Percentiles rank a stretch among this genome's conserved stretches.
These are phyloP conservation scores for Pseudogymnoascus sp. DNA, from an alignment of 2,329 filamentous ascomycete species.

Conservation along the genomic window DNA sequence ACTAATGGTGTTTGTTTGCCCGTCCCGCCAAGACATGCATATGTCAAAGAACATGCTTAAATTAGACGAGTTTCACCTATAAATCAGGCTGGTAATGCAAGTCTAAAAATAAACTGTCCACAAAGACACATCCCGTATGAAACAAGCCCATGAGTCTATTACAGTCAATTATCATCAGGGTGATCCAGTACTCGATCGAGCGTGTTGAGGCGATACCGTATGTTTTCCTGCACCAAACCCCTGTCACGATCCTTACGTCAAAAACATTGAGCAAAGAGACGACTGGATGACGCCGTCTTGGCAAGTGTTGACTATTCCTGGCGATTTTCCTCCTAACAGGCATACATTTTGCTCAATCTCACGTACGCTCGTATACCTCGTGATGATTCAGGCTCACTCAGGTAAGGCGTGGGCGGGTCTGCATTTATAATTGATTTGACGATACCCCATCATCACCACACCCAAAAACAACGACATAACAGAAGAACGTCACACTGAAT, in stretches of 20 bases:
- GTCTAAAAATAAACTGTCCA: background rate
- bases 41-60: constrained; percentile 1
- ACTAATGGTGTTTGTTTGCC: background rate
- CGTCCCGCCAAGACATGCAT: background rate
- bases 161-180: background rate
- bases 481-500: background rate
- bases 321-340: background rate
- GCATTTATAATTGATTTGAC: background rate
- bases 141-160: background rate
- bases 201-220: background rate
- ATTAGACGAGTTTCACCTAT: background rate
- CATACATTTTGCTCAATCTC: background rate
- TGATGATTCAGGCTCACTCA: background rate
- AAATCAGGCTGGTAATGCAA: background rate
- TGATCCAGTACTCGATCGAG: background rate
- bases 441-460: background rate
- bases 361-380: background rate
- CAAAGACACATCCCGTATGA: background rate
- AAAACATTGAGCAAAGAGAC: background rate
- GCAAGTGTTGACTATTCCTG: background rate
- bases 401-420: background rate
- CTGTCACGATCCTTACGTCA: background rate
- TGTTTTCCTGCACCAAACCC: background rate
- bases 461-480: background rate
- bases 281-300: background rate